phyloP scores from a whole-genome alignment of 23 red algal species.

The Gracilariopsis chorda region DNA sequence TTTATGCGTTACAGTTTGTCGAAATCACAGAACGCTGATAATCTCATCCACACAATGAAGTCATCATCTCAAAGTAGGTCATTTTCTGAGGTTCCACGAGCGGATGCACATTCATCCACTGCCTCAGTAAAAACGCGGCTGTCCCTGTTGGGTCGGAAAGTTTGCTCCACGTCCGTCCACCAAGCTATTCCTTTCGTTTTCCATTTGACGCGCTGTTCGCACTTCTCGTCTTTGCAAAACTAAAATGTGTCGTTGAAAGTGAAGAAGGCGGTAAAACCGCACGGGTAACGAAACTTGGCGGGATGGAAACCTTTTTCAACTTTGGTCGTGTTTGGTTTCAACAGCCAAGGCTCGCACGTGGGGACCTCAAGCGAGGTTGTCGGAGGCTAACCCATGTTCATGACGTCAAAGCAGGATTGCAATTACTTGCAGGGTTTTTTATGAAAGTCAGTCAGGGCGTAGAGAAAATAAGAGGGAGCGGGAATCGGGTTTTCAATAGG shows the following conservation, averaged over 20 bases:
- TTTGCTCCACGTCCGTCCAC: neutral
- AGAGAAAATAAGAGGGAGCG: conserved; percentile 51
- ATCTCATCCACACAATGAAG: conserved; percentile 77
- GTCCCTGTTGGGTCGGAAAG: conserved; percentile 4
- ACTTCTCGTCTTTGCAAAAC: conserved; percentile 4
- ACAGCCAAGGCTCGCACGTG: conserved; percentile 35
- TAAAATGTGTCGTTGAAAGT: conserved; percentile 65
- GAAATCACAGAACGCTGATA: conserved; percentile 52
- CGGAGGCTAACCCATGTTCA: conserved; percentile 26
- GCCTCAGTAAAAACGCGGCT: neutral
- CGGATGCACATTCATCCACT: neutral
- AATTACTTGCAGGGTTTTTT: conserved; percentile 47
- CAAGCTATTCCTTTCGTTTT: neutral
- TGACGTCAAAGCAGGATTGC: conserved; percentile 2
- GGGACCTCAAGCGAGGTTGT: neutral
- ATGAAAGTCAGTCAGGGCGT: conserved; percentile 32
- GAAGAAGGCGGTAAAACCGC: conserved; percentile 55
- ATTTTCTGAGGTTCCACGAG: neutral
- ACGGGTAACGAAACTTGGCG: conserved; percentile 22
- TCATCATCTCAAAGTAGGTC: conserved; percentile 1
- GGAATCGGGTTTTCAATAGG: neutral
- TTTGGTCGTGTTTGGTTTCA: neutral
- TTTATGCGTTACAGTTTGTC: conserved; percentile 65
- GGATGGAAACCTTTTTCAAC: neutral
- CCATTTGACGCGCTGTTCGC: neutral